Evolutionary conservation across 1,284 basidiomycete species (phyloP).

Genomic region (Entoloma clypeatum): DNA sequence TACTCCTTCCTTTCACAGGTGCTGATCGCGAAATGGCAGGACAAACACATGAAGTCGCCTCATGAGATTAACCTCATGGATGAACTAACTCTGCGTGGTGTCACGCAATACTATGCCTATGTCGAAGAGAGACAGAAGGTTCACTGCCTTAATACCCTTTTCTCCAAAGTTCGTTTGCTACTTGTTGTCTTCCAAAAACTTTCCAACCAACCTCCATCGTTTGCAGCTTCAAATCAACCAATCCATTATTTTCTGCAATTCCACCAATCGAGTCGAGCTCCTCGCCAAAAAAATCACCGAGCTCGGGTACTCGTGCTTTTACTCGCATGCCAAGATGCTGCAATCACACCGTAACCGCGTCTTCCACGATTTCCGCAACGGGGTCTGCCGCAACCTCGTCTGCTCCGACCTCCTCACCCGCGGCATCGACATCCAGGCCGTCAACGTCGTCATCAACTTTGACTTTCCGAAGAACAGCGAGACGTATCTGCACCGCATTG

Average conservation of each 20-base stretch:
- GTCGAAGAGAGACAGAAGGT: slow-evolving; percentile 99
- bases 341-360: slow-evolving; percentile 98
- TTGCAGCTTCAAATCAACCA: slow-evolving; percentile 98
- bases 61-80: slow-evolving; percentile 99
- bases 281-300: slow-evolving; percentile 99
- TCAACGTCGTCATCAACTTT: slow-evolving; percentile 99
- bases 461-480: slow-evolving; percentile 99
- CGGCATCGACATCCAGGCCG: slow-evolving; percentile 99
- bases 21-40: slow-evolving; percentile 44
- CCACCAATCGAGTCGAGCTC: slow-evolving; percentile 98
- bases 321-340: slow-evolving; percentile 99
- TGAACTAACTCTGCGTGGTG: slow-evolving; percentile 96
- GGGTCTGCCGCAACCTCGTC: slow-evolving; percentile 96
- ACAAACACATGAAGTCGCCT: slow-evolving; percentile 96
- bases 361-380: slow-evolving; percentile 99
- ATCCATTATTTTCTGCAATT: slow-evolving; percentile 99
- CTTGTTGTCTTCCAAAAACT: background rate
- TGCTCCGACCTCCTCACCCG: slow-evolving; percentile 96
- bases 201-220: slow-evolving; percentile 3
- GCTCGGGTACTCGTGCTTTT: slow-evolving; percentile 99
- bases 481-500: slow-evolving; percentile 97
- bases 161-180: slow-evolving; percentile 74
- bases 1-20: slow-evolving; percentile 1
- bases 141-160: slow-evolving; percentile 96
- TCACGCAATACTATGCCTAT: slow-evolving; percentile 99